A percentile compares a stretch with the other conserved stretches of the same genome.
Conservation (phyloP, 2,329 filamentous ascomycete genomes). For the Trichoderma polysporum region DNA sequence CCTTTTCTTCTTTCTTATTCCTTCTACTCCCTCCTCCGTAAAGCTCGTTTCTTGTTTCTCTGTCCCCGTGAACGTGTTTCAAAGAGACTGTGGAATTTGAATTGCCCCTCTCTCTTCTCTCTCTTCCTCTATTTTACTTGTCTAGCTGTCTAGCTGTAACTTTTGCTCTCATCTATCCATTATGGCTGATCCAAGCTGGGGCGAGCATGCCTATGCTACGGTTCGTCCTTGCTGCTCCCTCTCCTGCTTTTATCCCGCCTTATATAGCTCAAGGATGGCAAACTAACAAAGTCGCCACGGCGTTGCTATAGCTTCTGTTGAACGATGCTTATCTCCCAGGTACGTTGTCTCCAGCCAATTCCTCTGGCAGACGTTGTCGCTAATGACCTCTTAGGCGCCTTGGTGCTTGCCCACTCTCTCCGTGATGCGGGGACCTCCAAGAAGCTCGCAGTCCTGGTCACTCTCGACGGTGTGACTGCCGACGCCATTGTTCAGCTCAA, state of each 20-base stretch:
- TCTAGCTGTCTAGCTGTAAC: neutral
- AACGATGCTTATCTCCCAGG: constrained; percentile 92
- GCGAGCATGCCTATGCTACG: constrained; percentile 57
- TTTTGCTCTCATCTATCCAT: constrained; percentile 6
- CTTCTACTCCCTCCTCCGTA: constrained; percentile 19
- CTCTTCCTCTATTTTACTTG: neutral
- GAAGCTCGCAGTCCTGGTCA: constrained; percentile 82
- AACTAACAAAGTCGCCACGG: neutral
- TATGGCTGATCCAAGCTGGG: constrained; percentile 42
- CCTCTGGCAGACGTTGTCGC: neutral
- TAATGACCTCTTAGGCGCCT: constrained; percentile 57
- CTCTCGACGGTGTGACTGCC: constrained; percentile 72
- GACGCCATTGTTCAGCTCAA: constrained; percentile 77
- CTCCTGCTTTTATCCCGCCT: neutral
- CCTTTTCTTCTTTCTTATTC: neutral
- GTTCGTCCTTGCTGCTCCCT: constrained; percentile 40
- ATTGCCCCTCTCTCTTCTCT: neutral
- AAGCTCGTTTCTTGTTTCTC: constrained; percentile 14
- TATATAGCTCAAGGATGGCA: constrained; percentile 16
- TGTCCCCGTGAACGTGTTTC: neutral
- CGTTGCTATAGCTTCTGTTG: constrained; percentile 71
- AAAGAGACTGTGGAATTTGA: neutral
- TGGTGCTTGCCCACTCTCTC: constrained; percentile 91
- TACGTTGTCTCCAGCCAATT: constrained; percentile 41
- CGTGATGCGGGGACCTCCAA: constrained; percentile 85